These are phyloP conservation scores for Boletus sp. DNA, from an alignment of 768 basidiomycete species.

Conservation along the genomic window DNA sequence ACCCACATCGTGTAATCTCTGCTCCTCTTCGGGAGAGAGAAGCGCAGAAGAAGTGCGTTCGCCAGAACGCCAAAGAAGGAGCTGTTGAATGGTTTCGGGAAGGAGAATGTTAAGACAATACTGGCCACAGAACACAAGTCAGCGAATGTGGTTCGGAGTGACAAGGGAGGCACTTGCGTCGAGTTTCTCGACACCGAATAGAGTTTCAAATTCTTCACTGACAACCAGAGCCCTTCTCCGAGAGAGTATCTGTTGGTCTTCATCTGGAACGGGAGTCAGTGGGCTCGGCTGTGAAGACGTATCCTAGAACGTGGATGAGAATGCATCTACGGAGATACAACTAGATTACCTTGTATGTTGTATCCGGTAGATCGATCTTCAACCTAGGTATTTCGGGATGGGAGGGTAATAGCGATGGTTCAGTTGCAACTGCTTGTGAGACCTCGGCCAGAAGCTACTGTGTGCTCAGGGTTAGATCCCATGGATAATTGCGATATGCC, in stretches of 20 bases:
- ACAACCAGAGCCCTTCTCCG: conserved; percentile 26
- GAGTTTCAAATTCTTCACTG: conserved; percentile 42
- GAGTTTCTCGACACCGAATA: conserved; percentile 47
- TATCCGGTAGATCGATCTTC: conserved; percentile 9
- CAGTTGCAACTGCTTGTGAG: conserved; percentile 29
- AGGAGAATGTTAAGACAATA: conserved; percentile 72
- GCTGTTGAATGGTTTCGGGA: conserved; percentile 67
- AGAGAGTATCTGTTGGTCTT: not conserved
- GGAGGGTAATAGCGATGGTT: conserved; percentile 25
- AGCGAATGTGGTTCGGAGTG: not conserved
- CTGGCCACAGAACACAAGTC: conserved; percentile 32
- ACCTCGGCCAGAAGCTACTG: conserved; percentile 27
- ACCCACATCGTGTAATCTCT: conserved; percentile 48
- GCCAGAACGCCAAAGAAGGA: conserved; percentile 70
- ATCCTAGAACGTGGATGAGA: conserved; percentile 14
- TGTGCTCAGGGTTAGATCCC: conserved; percentile 17
- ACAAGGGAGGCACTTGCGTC: conserved; percentile 37
- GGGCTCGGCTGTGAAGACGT: conserved; percentile 18
- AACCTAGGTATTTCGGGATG: conserved; percentile 23
- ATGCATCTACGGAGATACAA: not conserved
- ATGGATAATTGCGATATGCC: conserved; percentile 10
- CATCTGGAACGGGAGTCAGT: conserved; percentile 18
- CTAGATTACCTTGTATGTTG: conserved; percentile 10
- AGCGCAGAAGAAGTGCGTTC: conserved; percentile 49
- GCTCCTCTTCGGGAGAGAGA: conserved; percentile 53